These are phyloP conservation scores for Didymella segeticola DNA, from an alignment of 2,329 filamentous ascomycete species.

Conservation along the genomic window DNA sequence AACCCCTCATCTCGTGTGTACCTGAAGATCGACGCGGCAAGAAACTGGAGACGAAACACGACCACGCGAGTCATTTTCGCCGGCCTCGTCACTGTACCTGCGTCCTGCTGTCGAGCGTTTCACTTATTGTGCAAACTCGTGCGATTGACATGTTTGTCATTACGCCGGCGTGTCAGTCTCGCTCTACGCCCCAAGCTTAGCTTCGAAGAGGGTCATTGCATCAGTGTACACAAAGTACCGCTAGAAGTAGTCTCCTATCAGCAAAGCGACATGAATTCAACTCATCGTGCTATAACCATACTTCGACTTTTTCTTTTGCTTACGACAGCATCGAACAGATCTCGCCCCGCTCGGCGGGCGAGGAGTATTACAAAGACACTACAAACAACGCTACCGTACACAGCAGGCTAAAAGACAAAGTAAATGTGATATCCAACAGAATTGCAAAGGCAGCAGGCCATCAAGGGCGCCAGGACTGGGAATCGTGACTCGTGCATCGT, in stretches of 20 bases:
- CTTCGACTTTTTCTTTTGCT: not conserved
- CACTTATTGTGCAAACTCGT: constrained; percentile 2
- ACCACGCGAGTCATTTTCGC: constrained; percentile 10
- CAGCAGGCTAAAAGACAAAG: not conserved
- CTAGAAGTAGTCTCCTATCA: too few relatives aligned
- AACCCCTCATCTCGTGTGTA: constrained; percentile 7
- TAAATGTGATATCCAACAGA: constrained; percentile 4
- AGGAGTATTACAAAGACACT: constrained; percentile 10
- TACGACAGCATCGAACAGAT: constrained; percentile 1
- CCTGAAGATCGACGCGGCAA: constrained; percentile 10
- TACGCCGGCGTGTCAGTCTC: not conserved
- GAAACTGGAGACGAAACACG: constrained; percentile 10
- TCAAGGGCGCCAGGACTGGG: constrained; percentile 1
- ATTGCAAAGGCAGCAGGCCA: not conserved
- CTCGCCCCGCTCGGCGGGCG: not conserved
- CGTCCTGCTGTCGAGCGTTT: constrained; percentile 1
- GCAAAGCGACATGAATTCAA: too few relatives aligned
- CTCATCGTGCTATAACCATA: too few relatives aligned
- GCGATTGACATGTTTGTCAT: constrained; percentile 7
- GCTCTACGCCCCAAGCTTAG: too few relatives aligned
- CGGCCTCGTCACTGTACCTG: not conserved
- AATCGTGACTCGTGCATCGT: constrained; percentile 3
- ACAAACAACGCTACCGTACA: constrained; percentile 10
- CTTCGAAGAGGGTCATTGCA: too few relatives aligned
- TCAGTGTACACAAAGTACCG: not conserved